phyloP scores from a whole-genome alignment of 2,329 filamentous ascomycete species.

The Arthrobotrys conoides region DNA sequence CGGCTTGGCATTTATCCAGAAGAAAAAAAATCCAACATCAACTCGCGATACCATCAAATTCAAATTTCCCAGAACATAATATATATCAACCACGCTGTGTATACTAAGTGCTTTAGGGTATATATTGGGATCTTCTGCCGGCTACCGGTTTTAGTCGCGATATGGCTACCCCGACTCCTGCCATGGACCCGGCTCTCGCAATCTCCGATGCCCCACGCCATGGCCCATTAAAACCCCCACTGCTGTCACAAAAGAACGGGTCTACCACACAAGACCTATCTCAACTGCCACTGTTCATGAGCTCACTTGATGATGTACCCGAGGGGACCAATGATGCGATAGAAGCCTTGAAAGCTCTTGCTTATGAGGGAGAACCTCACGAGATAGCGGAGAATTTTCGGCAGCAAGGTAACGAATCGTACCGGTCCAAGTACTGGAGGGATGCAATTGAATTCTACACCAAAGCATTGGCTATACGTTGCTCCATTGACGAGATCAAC shows the following conservation, averaged over 20 bases:
- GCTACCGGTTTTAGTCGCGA: not conserved
- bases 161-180: not conserved
- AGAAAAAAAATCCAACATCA: constrained; percentile 16
- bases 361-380: constrained; percentile 89
- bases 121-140: too few relatives aligned
- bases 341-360: constrained; percentile 88
- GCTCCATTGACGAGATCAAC: constrained; percentile 73
- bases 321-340: constrained; percentile 70
- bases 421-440: constrained; percentile 78
- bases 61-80: too few relatives aligned
- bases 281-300: constrained; percentile 91
- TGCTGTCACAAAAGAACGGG: not conserved
- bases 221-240: constrained; percentile 24
- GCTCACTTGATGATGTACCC: constrained; percentile 85
- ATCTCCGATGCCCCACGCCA: not conserved
- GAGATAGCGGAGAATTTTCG: constrained; percentile 90
- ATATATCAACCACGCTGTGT: too few relatives aligned
- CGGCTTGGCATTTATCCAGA: not conserved
- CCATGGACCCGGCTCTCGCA: not conserved
- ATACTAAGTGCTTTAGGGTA: too few relatives aligned
- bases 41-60: too few relatives aligned
- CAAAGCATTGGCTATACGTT: constrained; percentile 81
- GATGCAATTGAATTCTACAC: constrained; percentile 94
- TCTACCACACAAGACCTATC: constrained; percentile 19
- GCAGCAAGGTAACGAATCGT: constrained; percentile 86